These are phyloP conservation scores for Boechera divaricarpa DNA, from an alignment of 345 rosid species.

Conservation along the genomic window DNA sequence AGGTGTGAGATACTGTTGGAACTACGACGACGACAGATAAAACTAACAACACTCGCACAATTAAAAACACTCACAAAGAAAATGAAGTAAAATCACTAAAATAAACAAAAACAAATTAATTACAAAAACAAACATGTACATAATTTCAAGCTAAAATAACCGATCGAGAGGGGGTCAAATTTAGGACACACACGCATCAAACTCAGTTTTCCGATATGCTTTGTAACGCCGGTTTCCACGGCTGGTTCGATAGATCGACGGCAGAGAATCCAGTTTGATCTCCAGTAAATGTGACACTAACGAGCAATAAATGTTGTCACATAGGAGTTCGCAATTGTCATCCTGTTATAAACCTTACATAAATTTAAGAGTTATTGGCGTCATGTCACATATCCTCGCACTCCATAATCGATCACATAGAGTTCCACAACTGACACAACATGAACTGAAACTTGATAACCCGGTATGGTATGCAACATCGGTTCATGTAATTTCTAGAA, in stretches of 20 bases:
- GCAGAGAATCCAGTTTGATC: conserved; percentile 16
- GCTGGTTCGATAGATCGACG: not conserved
- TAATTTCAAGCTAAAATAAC: conserved; percentile 11
- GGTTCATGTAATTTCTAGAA: too few relatives aligned
- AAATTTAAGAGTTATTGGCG: too few relatives aligned
- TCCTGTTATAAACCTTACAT: too few relatives aligned
- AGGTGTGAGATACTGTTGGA: not conserved
- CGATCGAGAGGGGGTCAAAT: conserved; percentile 16
- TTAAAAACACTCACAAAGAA: not conserved
- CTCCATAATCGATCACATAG: too few relatives aligned
- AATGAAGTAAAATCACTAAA: not conserved
- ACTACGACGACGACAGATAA: not conserved
- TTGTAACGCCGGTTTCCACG: conserved; percentile 46
- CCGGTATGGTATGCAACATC: too few relatives aligned
- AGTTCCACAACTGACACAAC: too few relatives aligned
- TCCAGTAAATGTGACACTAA: not conserved
- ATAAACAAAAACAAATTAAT: not conserved
- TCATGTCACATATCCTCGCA: too few relatives aligned
- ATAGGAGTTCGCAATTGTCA: too few relatives aligned
- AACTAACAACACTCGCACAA: not conserved
- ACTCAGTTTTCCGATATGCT: conserved; percentile 43
- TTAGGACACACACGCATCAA: conserved; percentile 23
- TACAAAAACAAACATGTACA: conserved; percentile 14
- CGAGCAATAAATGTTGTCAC: too few relatives aligned
- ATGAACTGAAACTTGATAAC: too few relatives aligned